Evolutionary conservation across 805 yeast genomes (phyloP).

Genomic region (Candida argentea): DNA sequence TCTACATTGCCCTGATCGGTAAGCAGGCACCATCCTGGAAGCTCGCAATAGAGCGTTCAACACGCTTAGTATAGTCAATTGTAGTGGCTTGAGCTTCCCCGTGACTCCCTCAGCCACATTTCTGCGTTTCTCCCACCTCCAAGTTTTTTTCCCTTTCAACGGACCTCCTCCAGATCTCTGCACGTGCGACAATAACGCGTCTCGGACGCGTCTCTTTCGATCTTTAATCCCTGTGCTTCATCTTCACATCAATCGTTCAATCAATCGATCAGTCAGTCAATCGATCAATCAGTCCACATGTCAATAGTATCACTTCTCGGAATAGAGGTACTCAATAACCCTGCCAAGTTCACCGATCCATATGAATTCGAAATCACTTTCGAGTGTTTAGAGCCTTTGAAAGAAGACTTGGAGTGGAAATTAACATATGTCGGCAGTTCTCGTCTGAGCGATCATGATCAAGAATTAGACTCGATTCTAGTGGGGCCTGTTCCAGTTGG

Average conservation of each 20-base stretch:
- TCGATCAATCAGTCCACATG: slow-evolving; percentile 33
- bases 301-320: slow-evolving; percentile 90
- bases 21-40: no score
- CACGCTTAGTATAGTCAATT: no score
- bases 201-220: slow-evolving; percentile 1
- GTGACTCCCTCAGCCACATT: no score
- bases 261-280: background rate
- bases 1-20: no score
- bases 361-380: slow-evolving; percentile 96
- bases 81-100: no score
- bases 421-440: slow-evolving; percentile 95
- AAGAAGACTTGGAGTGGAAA: slow-evolving; percentile 94
- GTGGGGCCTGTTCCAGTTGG: slow-evolving; percentile 99
- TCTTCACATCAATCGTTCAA: background rate
- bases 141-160: no score
- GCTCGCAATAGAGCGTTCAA: no score
- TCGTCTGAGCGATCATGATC: slow-evolving; percentile 90
- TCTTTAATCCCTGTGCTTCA: no score
- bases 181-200: slow-evolving; percentile 1
- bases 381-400: slow-evolving; percentile 89
- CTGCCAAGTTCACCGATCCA: slow-evolving; percentile 87
- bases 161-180: background rate
- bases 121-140: no score
- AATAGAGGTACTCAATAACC: slow-evolving; percentile 86
- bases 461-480: slow-evolving; percentile 88